Percentiles rank a stretch among this genome's conserved stretches.
These are phyloP conservation scores for Conidiobolus incongruus DNA, from an alignment of 371 early-diverging fungal genomes.

Conservation along the genomic window DNA sequence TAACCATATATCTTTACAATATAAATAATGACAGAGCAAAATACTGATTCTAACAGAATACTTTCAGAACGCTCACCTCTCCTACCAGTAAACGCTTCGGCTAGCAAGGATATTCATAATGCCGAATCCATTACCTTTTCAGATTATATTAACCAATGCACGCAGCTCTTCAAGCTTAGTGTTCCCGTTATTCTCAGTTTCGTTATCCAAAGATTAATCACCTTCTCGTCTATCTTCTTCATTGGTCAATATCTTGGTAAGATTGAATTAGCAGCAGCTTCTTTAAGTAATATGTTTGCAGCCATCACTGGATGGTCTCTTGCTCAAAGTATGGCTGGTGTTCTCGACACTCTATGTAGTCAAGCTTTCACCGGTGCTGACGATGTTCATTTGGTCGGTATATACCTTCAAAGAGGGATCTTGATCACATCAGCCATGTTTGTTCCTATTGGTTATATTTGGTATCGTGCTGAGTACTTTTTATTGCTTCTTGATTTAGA, in stretches of 20 bases:
- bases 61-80: no score
- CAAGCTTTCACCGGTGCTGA: slow-evolving; percentile 44
- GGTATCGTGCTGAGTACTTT: slow-evolving; percentile 36
- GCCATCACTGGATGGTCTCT: slow-evolving; percentile 68
- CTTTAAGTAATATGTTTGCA: slow-evolving; percentile 20
- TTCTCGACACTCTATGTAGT: slow-evolving; percentile 68
- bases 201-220: no score
- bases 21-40: no score
- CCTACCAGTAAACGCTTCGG: no score
- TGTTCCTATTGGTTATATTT: slow-evolving; percentile 42
- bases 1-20: no score
- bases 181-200: no score
- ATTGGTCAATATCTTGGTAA: slow-evolving; percentile 1
- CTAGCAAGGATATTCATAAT: no score
- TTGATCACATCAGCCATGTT: slow-evolving; percentile 32
- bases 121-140: no score
- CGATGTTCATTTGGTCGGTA: slow-evolving; percentile 43
- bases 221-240: no score
- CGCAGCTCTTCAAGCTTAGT: no score
- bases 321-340: slow-evolving; percentile 50
- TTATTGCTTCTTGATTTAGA: slow-evolving; percentile 25
- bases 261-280: slow-evolving; percentile 7
- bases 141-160: no score
- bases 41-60: no score
- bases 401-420: slow-evolving; percentile 57